A percentile compares a stretch with the other conserved stretches of the same genome.
Evolutionary conservation across 1,139 yeast genomes (phyloP).

Genomic region (Saccharomyces hybrid): DNA sequence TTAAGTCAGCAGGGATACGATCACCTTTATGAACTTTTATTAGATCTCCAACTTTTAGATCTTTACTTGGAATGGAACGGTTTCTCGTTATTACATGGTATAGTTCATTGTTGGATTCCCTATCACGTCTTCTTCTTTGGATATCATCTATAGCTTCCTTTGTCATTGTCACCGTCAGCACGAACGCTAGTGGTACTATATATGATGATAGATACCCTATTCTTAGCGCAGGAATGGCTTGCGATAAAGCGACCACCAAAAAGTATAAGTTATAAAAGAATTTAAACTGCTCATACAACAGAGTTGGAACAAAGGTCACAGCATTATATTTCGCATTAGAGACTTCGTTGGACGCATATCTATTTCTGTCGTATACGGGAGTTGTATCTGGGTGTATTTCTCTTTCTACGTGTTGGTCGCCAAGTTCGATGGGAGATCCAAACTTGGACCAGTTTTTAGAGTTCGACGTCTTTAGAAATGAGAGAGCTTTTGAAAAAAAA

Average conservation of each 20-base stretch:
- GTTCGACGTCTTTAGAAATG: background rate
- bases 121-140: constrained; percentile 80
- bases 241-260: constrained; percentile 86
- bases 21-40: constrained; percentile 75
- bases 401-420: constrained; percentile 33
- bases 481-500: background rate
- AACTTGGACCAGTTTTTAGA: constrained; percentile 1
- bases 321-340: constrained; percentile 94
- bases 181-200: constrained; percentile 90
- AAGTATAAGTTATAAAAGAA: constrained; percentile 93
- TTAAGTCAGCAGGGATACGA: constrained; percentile 89
- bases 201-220: constrained; percentile 92
- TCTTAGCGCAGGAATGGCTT: constrained; percentile 81
- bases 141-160: constrained; percentile 95
- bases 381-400: constrained; percentile 38
- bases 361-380: constrained; percentile 29
- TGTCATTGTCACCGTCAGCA: constrained; percentile 82
- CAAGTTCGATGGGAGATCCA: constrained; percentile 22
- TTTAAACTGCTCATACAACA: constrained; percentile 91
- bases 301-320: constrained; percentile 77
- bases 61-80: constrained; percentile 50
- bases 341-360: constrained; percentile 69
- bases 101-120: constrained; percentile 76
- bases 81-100: constrained; percentile 61
- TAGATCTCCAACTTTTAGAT: constrained; percentile 78